Evolutionary conservation across 106 monocot species (phyloP), one percentile per base, ranked within the genome.

Genomic region (Acorus calamus): DNA sequence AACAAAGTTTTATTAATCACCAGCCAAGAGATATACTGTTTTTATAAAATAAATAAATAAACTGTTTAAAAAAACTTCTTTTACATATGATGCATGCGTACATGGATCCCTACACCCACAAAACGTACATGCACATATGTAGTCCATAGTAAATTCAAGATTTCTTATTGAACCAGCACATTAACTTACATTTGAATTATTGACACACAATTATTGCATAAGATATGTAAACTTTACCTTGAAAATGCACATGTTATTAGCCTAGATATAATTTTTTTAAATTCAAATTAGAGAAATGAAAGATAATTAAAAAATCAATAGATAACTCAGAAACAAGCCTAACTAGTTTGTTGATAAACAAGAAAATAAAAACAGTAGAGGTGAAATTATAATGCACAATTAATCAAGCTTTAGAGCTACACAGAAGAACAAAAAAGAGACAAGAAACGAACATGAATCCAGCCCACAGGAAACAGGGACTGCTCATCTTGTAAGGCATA

Each of bases 361-460:
- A 9, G 14, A 47, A 68, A 11, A 49, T 28, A 57, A 41, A 60
- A 60, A 41, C 5, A 45, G 7, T 46, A 4, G 46, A 7, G 60
- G 11, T 45, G 43, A 44, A 44, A 3, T 44, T 46, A 60, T 60
- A 2, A 11, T 55, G 8, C 6, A 57, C 6, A 7, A 44, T 11
- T 6, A 56, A 55, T 4, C 14, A 57, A 57, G 4, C 47, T 11
- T 3, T 5, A 57, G 9, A 53, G 10, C 43, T 63, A 41, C 13
- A 6, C 8, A 28, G 43, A 7, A 8, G 53, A 0, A 14, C 3
- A 56, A 11, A 53, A 47, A 62, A 4, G 10, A 41, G 42, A 45
- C 7, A 3, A 67, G 52, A 65, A 63, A 88, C 83, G 57, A 60
- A 96, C 94, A 74, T 96, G 94, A 70, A 96, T 96, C 94, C 94